A percentile compares a stretch with the other conserved stretches of the same genome.
These are phyloP conservation scores for Trametes cingulata DNA, from an alignment of 768 basidiomycete species.

Conservation along the genomic window DNA sequence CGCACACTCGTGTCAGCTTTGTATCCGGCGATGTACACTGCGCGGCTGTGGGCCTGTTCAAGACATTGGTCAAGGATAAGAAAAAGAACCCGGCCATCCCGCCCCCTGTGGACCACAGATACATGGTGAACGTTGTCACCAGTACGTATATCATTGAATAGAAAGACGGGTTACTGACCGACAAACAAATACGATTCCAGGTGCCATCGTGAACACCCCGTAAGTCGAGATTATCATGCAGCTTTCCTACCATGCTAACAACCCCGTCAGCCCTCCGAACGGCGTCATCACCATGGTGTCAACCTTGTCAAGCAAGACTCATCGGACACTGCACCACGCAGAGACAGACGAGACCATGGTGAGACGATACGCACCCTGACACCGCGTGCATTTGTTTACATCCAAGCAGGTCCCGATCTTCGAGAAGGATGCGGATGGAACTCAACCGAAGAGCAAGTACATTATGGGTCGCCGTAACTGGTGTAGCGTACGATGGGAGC, in stretches of 20 bases:
- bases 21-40: constrained; percentile 94
- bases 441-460: constrained; percentile 70
- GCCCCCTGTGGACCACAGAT: constrained; percentile 69
- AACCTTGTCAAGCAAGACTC: constrained; percentile 75
- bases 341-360: constrained; percentile 92
- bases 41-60: constrained; percentile 78
- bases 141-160: constrained; percentile 51
- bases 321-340: constrained; percentile 80
- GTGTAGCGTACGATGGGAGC: constrained; percentile 68
- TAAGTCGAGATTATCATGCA: constrained; percentile 38
- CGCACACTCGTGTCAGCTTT: constrained; percentile 76
- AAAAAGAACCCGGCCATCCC: constrained; percentile 50
- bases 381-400: background rate
- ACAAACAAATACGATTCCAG: constrained; percentile 32
- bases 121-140: constrained; percentile 88
- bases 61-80: constrained; percentile 52
- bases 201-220: constrained; percentile 97
- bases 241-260: background rate
- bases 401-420: constrained; percentile 70
- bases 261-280: constrained; percentile 51
- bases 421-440: constrained; percentile 72
- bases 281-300: constrained; percentile 79
- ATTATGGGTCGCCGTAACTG: constrained; percentile 92
- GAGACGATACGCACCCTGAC: background rate
- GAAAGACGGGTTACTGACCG: too few species aligned